Conservation (phyloP, 768 basidiomycete genomes). For the Pleurotus citrinopileatus region DNA sequence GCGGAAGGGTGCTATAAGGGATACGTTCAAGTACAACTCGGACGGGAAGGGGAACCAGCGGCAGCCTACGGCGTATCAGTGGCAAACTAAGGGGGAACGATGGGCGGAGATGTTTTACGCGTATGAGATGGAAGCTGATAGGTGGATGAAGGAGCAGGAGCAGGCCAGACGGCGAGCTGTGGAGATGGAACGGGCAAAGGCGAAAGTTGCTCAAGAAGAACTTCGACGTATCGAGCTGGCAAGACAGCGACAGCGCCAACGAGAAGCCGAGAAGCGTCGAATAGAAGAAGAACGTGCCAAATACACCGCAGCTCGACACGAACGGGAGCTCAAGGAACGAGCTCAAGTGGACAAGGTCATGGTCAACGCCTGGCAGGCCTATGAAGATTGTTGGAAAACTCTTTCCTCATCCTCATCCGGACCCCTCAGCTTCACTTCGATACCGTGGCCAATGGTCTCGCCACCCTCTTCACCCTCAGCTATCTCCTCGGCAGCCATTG, state of each 20-base stretch:
- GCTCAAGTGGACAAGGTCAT: slow-evolving; percentile 41
- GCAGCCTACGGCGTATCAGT: slow-evolving; percentile 13
- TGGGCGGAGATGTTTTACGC: slow-evolving; percentile 54
- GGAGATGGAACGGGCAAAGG: slow-evolving; percentile 44
- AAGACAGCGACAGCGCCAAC: slow-evolving; percentile 42
- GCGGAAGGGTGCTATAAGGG: slow-evolving; percentile 16
- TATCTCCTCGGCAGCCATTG: slow-evolving; percentile 53
- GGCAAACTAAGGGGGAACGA: slow-evolving; percentile 31
- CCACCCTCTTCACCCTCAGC: slow-evolving; percentile 43
- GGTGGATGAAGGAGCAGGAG: slow-evolving; percentile 51
- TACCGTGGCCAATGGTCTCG: slow-evolving; percentile 68
- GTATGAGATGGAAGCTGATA: slow-evolving; percentile 48
- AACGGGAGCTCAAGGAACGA: slow-evolving; percentile 39
- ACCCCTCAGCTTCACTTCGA: slow-evolving; percentile 51
- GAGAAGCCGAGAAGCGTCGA: slow-evolving; percentile 45
- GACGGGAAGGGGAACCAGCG: slow-evolving; percentile 11
- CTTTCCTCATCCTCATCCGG: slow-evolving; percentile 44
- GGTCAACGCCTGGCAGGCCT: slow-evolving; percentile 55
- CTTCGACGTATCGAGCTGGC: slow-evolving; percentile 46
- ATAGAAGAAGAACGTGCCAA: slow-evolving; percentile 46
- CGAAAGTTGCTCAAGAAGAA: slow-evolving; percentile 51
- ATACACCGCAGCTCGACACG: slow-evolving; percentile 32
- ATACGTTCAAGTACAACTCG: slow-evolving; percentile 9
- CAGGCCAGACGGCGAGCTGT: slow-evolving; percentile 40
- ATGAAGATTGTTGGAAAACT: slow-evolving; percentile 65